phyloP scores from a whole-genome alignment of 495 filamentous ascomycete genomes.

The Podospora conica region DNA sequence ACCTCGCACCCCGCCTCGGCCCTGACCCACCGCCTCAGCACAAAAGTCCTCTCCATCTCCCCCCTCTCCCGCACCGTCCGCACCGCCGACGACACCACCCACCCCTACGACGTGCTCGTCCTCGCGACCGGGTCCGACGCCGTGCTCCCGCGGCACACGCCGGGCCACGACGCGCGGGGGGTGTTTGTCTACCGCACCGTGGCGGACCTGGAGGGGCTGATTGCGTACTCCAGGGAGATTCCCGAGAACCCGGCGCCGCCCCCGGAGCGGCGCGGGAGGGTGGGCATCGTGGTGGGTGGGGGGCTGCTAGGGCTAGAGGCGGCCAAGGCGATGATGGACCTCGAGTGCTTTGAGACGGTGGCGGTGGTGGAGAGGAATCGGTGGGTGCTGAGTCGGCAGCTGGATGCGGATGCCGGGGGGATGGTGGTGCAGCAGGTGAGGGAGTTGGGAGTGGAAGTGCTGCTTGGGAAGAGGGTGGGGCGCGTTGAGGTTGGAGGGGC shows the following conservation, averaged over 20 bases:
- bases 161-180: slow-evolving; percentile 77
- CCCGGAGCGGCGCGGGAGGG: slow-evolving; percentile 59
- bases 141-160: slow-evolving; percentile 70
- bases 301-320: slow-evolving; percentile 88
- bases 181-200: slow-evolving; percentile 96
- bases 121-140: slow-evolving; percentile 92
- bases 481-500: slow-evolving; percentile 61
- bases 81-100: slow-evolving; percentile 62
- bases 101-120: slow-evolving; percentile 84
- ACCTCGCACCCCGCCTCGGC: slow-evolving; percentile 28
- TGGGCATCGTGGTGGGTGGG: slow-evolving; percentile 82
- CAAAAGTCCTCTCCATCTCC: slow-evolving; percentile 66
- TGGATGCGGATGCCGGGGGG: slow-evolving; percentile 76
- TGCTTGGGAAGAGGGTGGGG: slow-evolving; percentile 72
- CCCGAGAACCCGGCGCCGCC: slow-evolving; percentile 9
- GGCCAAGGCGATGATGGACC: slow-evolving; percentile 90
- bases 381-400: slow-evolving; percentile 82
- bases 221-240: slow-evolving; percentile 53
- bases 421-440: slow-evolving; percentile 82
- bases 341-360: slow-evolving; percentile 70
- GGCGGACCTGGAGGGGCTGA: slow-evolving; percentile 74
- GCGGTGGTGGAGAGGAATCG: slow-evolving; percentile 82
- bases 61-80: slow-evolving; percentile 57
- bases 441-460: slow-evolving; percentile 74
- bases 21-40: slow-evolving; percentile 80